A percentile compares a stretch with the other conserved stretches of the same genome.
Conservation (phyloP, 495 filamentous ascomycete genomes). For the Recurvomyces mirabilis region DNA sequence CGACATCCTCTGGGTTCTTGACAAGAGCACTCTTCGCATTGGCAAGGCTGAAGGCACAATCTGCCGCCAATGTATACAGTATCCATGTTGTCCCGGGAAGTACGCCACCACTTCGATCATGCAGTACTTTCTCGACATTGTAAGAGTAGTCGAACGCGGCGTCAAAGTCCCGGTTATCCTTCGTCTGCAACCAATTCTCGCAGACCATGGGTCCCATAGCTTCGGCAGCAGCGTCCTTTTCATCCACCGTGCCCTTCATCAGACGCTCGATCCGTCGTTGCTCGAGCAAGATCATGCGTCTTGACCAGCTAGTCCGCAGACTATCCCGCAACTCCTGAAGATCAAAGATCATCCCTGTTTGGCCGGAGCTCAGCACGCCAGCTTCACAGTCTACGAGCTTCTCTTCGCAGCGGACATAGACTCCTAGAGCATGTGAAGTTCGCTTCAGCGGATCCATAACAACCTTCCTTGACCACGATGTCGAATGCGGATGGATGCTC, state of each 20-base stretch:
- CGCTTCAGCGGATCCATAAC: conserved; percentile 4
- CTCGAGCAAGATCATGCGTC: conserved; percentile 12
- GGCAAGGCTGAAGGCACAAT: conserved; percentile 9
- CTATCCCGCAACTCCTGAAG: conserved; percentile 14
- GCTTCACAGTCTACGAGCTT: conserved; percentile 14
- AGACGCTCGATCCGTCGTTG: conserved; percentile 12
- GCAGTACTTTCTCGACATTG: conserved; percentile 15
- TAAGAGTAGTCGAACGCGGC: conserved; percentile 16
- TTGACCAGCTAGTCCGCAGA: conserved; percentile 5
- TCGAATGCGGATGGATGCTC: conserved; percentile 13
- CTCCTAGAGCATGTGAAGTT: not conserved
- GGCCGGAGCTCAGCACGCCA: conserved; percentile 8
- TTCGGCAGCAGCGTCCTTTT: not conserved
- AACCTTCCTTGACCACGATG: not conserved
- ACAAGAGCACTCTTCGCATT: not conserved
- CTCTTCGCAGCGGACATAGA: conserved; percentile 12
- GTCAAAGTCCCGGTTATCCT: conserved; percentile 15
- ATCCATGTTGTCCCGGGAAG: conserved; percentile 9
- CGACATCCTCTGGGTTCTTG: not conserved
- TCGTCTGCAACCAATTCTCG: conserved; percentile 9
- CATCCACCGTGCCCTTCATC: not conserved
- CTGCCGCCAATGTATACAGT: conserved; percentile 6
- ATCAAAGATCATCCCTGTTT: conserved; percentile 20
- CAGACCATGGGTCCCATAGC: conserved; percentile 8
- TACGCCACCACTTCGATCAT: not conserved